A percentile compares a stretch with the other conserved stretches of the same genome.
Conservation (phyloP, 2,329 filamentous ascomycete species). For the Lecanicillium sp. region DNA sequence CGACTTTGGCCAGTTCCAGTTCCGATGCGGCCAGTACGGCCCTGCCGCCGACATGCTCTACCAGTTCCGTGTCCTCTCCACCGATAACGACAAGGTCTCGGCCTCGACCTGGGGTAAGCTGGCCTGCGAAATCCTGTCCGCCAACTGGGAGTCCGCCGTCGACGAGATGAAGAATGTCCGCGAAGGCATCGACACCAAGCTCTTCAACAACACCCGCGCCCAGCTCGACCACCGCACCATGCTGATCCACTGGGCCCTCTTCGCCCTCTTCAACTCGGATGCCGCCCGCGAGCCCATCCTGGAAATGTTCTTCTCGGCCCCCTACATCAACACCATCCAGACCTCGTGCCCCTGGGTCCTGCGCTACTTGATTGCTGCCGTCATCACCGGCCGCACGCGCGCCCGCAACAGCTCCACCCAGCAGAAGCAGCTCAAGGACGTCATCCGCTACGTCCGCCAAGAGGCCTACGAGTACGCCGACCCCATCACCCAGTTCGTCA, state of each 20-base stretch:
- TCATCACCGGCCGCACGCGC: constrained; percentile 85
- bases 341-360: constrained; percentile 95
- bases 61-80: constrained; percentile 95
- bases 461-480: constrained; percentile 97
- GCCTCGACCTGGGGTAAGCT: constrained; percentile 97
- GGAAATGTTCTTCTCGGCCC: constrained; percentile 93
- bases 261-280: constrained; percentile 98
- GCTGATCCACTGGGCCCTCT: constrained; percentile 97
- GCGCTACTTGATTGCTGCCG: constrained; percentile 85
- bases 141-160: constrained; percentile 90
- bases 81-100: constrained; percentile 95
- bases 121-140: constrained; percentile 88
- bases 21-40: constrained; percentile 90
- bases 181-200: constrained; percentile 85
- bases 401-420: constrained; percentile 76
- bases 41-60: constrained; percentile 89
- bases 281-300: constrained; percentile 81
- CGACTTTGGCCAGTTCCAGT: constrained; percentile 95
- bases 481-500: constrained; percentile 92
- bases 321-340: constrained; percentile 99
- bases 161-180: constrained; percentile 87
- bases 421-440: constrained; percentile 98
- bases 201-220: constrained; percentile 92
- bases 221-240: constrained; percentile 95
- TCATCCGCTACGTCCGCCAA: constrained; percentile 91